phyloP scores from a whole-genome alignment of 768 basidiomycete genomes.

The Lentinula raphanica region DNA sequence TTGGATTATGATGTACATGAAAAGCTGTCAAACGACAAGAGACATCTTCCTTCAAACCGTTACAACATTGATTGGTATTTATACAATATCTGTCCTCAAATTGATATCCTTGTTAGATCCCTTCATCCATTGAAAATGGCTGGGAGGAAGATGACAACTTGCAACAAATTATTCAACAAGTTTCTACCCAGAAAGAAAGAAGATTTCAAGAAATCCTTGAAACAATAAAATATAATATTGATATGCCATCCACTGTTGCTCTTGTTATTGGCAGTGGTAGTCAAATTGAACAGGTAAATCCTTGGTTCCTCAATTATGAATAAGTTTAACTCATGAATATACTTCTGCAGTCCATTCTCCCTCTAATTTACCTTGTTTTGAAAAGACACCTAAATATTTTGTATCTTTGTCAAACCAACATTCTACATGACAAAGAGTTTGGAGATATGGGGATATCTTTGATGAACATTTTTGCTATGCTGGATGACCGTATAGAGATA shows the following conservation, averaged over 20 bases:
- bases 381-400: no score
- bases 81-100: neutral
- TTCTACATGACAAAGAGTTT: no score
- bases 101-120: conserved; percentile 10
- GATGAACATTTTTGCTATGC: no score
- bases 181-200: conserved; percentile 20
- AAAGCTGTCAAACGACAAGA: conserved; percentile 3
- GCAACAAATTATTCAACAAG: conserved; percentile 18
- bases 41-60: conserved; percentile 16
- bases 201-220: conserved; percentile 22
- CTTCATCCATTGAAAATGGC: conserved; percentile 1
- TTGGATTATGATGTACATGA: neutral
- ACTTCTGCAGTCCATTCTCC: no score
- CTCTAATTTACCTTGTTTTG: no score
- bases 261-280: conserved; percentile 27
- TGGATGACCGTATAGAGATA: no score
- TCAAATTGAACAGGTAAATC: no score
- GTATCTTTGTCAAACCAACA: no score
- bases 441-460: no score
- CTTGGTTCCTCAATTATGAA: no score
- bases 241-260: conserved; percentile 22
- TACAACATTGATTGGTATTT: conserved; percentile 16
- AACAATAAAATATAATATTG: conserved; percentile 24
- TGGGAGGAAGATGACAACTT: conserved; percentile 16
- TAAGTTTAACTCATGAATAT: no score